Evolutionary conservation across 768 basidiomycete species (phyloP).

Genomic region (Rhodosporidiobolus sp.): DNA sequence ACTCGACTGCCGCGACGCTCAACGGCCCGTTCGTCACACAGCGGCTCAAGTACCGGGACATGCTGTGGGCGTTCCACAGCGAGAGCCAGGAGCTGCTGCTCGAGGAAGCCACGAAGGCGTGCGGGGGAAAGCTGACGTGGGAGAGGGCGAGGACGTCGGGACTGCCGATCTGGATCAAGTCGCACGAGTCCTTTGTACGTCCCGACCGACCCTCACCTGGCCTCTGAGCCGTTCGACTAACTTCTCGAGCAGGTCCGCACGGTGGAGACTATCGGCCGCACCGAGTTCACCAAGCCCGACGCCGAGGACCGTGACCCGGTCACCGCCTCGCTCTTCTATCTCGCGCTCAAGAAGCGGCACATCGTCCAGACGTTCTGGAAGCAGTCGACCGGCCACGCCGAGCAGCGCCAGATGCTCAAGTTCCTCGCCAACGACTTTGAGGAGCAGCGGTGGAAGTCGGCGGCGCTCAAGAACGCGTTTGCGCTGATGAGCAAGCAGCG

Average conservation of each 20-base stretch:
- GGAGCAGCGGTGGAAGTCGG: slow-evolving; percentile 78
- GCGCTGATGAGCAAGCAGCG: slow-evolving; percentile 84
- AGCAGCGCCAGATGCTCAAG: slow-evolving; percentile 82
- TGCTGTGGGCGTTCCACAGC: slow-evolving; percentile 95
- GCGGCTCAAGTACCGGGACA: slow-evolving; percentile 83
- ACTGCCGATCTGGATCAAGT: slow-evolving; percentile 80
- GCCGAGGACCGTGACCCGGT: slow-evolving; percentile 85
- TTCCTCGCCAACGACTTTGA: slow-evolving; percentile 88
- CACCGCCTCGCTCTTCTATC: slow-evolving; percentile 84
- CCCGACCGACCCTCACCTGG: background rate
- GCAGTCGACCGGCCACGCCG: slow-evolving; percentile 89
- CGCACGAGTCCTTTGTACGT: slow-evolving; percentile 70
- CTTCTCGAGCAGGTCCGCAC: slow-evolving; percentile 61
- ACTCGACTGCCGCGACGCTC: background rate
- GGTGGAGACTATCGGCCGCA: slow-evolving; percentile 82
- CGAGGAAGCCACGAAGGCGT: slow-evolving; percentile 64
- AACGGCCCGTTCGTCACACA: background rate
- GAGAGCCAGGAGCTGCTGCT: slow-evolving; percentile 85
- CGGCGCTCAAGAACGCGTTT: slow-evolving; percentile 94
- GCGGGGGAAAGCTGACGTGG: slow-evolving; percentile 82
- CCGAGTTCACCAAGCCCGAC: slow-evolving; percentile 73
- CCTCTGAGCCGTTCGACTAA: background rate
- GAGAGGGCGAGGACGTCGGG: slow-evolving; percentile 80
- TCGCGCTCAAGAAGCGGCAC: slow-evolving; percentile 86
- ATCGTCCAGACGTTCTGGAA: slow-evolving; percentile 93